Evolutionary conservation across 768 basidiomycete species (phyloP), one percentile per base, ranked within the genome.

Genomic region (Lactifluus pinguis): DNA sequence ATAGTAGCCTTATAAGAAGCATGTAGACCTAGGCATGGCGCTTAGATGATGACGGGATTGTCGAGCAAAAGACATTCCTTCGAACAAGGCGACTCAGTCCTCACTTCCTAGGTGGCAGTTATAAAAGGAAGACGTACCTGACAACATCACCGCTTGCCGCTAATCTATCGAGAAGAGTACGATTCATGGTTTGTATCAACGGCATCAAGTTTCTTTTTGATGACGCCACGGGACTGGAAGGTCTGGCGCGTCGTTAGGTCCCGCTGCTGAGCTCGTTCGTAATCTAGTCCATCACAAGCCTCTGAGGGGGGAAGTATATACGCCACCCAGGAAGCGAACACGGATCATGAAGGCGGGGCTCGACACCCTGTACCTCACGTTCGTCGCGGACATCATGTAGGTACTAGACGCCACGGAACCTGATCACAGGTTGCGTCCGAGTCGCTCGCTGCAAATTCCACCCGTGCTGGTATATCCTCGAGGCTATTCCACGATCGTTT

Each of bases 191-290:
- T 76, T 97, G 95, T 65, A 99, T 98, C 17, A 94, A 90, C 34
- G 89, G 86, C 76, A 98, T 98, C 72, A 99, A 75, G 72, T n/a
- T 99, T 93, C 64, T 82, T 82, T 79, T 99, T 99, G 77, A 99
- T 92, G 67, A 99, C 91, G 58, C 97, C 97, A 72, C 98, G 97
- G 81, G 97, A 98, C 75, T 99, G 97, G 87, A 98, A 99, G 10
- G 97, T 99, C 72, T 93, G 85, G 63, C 97, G 81, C 39, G 97
- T 99, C 50, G 97, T 99, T 98, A 89, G 6, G 95, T 92, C 49
- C 89, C 85, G 62, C 84, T 89, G 7, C 93, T 97, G 72, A 94
- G 92, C 72, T 93, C 91, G 71, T 98, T 95, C 56, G 97, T 83
- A 67, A 99, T 98, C 68, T 87, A 87, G 75, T 98, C 92, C 85